Percentiles rank a stretch among this genome's conserved stretches.
phyloP scores from a whole-genome alignment of 2,329 filamentous ascomycete genomes.

The Pseudocercospora crystallina region DNA sequence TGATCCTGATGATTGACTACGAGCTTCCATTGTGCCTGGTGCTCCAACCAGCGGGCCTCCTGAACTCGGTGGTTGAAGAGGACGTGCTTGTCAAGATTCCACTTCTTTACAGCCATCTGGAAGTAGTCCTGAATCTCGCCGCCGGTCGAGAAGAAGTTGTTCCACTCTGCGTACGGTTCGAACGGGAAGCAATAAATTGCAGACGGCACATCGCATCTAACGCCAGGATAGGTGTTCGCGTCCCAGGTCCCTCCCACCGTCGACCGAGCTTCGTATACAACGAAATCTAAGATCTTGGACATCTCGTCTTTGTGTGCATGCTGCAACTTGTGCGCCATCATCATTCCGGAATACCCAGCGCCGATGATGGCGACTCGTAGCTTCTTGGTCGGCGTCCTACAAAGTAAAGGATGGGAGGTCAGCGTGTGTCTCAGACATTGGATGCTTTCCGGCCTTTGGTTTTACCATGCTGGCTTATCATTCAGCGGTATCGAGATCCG shows the following conservation, averaged over 20 bases:
- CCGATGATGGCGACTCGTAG: constrained; percentile 32
- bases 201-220: constrained; percentile 28
- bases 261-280: constrained; percentile 41
- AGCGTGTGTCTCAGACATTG: no score
- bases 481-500: constrained; percentile 18
- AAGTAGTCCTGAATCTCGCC: constrained; percentile 46
- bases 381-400: constrained; percentile 16
- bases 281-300: constrained; percentile 32
- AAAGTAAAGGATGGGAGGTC: no score
- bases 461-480: constrained; percentile 19
- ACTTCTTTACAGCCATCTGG: constrained; percentile 40
- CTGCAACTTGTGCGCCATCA: constrained; percentile 41
- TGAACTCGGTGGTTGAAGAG: constrained; percentile 40
- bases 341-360: constrained; percentile 38
- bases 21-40: constrained; percentile 39
- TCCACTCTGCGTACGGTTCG: constrained; percentile 30
- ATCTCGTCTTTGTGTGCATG: constrained; percentile 33
- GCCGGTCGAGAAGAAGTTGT: constrained; percentile 40
- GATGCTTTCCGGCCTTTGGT: no score
- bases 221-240: constrained; percentile 38
- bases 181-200: constrained; percentile 37
- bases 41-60: constrained; percentile 42
- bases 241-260: constrained; percentile 41
- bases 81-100: constrained; percentile 40
- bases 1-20: constrained; percentile 32